Percentiles rank a stretch among this genome's conserved stretches.
These are phyloP conservation scores for Populus deltoides DNA, from an alignment of 345 rosid species.

Conservation along the genomic window DNA sequence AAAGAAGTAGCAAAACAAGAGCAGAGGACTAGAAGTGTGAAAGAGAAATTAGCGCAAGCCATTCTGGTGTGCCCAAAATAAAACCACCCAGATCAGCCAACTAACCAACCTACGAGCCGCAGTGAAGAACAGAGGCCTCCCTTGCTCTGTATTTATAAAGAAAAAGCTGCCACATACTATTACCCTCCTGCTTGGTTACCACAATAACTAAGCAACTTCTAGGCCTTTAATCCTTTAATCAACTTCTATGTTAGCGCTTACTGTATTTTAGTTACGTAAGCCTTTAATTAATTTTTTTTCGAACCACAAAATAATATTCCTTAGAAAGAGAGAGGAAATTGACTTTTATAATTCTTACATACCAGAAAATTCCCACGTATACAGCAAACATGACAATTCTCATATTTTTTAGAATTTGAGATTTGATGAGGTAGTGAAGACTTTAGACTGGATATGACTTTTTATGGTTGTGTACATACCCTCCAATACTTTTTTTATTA, in stretches of 20 bases:
- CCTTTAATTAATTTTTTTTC: background rate
- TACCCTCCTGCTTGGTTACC: constrained; percentile 13
- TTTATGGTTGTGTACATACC: too few relatives aligned
- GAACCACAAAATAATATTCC: background rate
- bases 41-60: constrained; percentile 31
- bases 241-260: background rate
- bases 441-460: too few relatives aligned
- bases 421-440: too few relatives aligned
- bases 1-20: constrained; percentile 36
- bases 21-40: constrained; percentile 25
- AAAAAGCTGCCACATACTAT: constrained; percentile 29
- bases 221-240: background rate
- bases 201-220: constrained; percentile 5
- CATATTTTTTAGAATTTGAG: too few relatives aligned
- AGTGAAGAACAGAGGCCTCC: constrained; percentile 36
- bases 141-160: constrained; percentile 54
- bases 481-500: too few relatives aligned
- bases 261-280: background rate
- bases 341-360: background rate
- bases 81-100: constrained; percentile 27
- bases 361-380: background rate
- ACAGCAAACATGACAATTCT: background rate
- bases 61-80: constrained; percentile 20
- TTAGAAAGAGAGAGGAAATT: background rate
- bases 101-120: constrained; percentile 37